Evolutionary conservation across 202 grass and related monocot species (phyloP).

Genomic region (Schoenoplectus triqueter): DNA sequence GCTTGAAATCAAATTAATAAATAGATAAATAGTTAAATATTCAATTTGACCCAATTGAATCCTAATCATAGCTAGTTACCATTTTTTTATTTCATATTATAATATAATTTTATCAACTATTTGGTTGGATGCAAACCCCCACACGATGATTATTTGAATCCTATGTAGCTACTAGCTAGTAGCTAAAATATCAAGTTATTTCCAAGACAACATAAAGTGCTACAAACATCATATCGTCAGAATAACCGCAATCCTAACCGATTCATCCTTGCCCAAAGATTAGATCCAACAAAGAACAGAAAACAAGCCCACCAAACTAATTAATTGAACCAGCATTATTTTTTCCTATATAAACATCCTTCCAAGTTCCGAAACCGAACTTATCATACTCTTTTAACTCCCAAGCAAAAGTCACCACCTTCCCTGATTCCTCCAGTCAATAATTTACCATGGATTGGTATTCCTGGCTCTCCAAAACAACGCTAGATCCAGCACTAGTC

Average conservation of each 20-base stretch:
- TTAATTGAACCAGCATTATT: background rate
- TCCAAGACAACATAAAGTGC: background rate
- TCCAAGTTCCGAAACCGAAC: background rate
- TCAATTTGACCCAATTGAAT: too few species aligned
- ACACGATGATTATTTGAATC: too few species aligned
- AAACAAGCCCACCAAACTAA: constrained; percentile 12
- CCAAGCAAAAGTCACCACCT: constrained; percentile 14
- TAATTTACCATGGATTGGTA: constrained; percentile 71
- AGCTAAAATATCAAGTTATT: background rate
- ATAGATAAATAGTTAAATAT: too few species aligned
- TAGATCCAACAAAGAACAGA: background rate
- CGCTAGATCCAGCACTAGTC: constrained; percentile 55
- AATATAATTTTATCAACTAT: too few species aligned
- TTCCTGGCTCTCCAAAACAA: constrained; percentile 71
- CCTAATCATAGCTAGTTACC: too few species aligned
- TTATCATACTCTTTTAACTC: constrained; percentile 5
- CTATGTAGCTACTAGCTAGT: too few species aligned
- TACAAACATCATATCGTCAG: constrained; percentile 6
- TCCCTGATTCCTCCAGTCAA: constrained; percentile 8
- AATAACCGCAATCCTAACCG: background rate
- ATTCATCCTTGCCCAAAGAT: background rate
- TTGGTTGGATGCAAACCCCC: too few species aligned
- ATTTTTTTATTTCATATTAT: too few species aligned
- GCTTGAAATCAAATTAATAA: too few species aligned
- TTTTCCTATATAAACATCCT: constrained; percentile 37